Evolutionary conservation across 345 rosid species (phyloP), one percentile per base, ranked within the genome.

Genomic region (Brassica incana): DNA sequence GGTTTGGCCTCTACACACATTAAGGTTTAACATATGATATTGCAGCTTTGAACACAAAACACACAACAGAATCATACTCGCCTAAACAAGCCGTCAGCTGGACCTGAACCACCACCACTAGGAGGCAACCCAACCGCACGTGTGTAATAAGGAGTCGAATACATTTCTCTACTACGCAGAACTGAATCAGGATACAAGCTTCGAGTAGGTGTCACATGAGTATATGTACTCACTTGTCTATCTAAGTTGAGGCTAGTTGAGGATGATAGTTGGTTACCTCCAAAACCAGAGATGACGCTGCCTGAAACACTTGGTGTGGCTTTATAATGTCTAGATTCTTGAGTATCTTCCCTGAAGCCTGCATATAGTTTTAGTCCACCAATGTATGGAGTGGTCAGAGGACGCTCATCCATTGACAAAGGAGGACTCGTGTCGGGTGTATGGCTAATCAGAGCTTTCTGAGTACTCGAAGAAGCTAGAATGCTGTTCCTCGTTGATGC

Each of bases 381-480:
- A 1, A 76, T 35, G 72, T 77, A 82, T 5, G 79, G 82, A 70
- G 82, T 80, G 63, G 81, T 80, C 36, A 48, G 16, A 73, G 23
- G 84, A n/a, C 81, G 70, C 29, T 62, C 81, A 50, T 50, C 58
- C 18, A 0, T 50, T 48, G 56, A 48, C 56, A 48, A 45, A 11
- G 52, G n/a, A 45, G 52, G 52, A 45, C 52, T 45, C 4, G 36
- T 71, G 15, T 71, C 73, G 60, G 90, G 84, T 76, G 59, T 76
- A 77, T 80, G 78, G 69, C 83, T 88, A 18, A 79, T 80, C 73
- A 84, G 81, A 81, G 84, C 86, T 54, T 75, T 78, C 69, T 58
- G 84, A 69, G 88, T 77, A 65, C 80, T 75, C 9, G 85, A 82
- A 50, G 58, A 50, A 77, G 69, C 81, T 43, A 71, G 68, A 73